A percentile compares a stretch with the other conserved stretches of the same genome.
phyloP scores from a whole-genome alignment of 352 stramenopile genomes.

The Pythium rhizo-oryzae region DNA sequence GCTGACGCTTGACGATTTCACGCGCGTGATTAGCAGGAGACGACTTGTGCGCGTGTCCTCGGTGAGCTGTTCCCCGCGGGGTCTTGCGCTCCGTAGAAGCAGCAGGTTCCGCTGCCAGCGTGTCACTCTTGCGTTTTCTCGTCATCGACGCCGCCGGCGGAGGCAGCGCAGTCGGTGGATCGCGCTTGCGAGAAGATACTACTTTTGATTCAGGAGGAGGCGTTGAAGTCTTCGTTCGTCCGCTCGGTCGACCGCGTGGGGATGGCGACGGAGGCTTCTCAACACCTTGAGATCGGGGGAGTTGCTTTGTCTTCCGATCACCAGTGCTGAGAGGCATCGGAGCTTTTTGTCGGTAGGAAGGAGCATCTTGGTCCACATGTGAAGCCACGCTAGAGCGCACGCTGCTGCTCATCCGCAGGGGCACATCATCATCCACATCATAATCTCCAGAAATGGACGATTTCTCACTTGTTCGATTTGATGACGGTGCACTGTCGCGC shows the following conservation, averaged over 20 bases:
- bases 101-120: neutral
- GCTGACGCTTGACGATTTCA: conserved; percentile 6
- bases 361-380: neutral
- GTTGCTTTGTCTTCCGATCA: conserved; percentile 15
- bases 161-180: neutral
- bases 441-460: neutral
- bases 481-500: conserved; percentile 13
- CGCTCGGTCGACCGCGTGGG: conserved; percentile 15
- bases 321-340: conserved; percentile 8
- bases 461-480: neutral
- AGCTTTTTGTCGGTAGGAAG: conserved; percentile 24
- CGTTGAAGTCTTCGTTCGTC: conserved; percentile 1
- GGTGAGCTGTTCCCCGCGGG: conserved; percentile 8
- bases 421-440: neutral
- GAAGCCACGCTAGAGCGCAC: neutral
- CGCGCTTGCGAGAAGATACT: conserved; percentile 15
- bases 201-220: conserved; percentile 14
- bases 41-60: conserved; percentile 7
- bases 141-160: neutral
- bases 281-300: no score
- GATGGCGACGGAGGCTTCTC: conserved; percentile 16
- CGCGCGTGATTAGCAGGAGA: neutral
- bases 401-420: neutral
- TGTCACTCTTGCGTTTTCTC: conserved; percentile 22
- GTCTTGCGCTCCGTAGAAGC: conserved; percentile 6